Base-by-base conservation (phyloP, 2,329 filamentous ascomycete genomes). In the Microcyclosporella mali region DNA sequence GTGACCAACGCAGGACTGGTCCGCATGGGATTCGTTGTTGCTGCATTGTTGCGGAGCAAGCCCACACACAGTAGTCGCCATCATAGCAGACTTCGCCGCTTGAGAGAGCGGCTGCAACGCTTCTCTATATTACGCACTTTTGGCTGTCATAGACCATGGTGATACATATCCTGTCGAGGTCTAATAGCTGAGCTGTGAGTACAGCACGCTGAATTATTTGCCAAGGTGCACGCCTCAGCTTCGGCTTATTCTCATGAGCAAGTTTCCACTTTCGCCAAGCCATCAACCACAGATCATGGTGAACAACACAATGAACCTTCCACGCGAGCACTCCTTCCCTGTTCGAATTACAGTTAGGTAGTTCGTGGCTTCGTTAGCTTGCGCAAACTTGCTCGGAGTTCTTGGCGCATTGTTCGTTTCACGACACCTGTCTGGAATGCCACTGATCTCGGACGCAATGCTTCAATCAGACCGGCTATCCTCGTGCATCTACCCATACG, bases 301-400 rank as follows among this genome's bases (percentile, higher is more conserved):
- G 4, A 32, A 32, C 4, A 12, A 32, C 12, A 32, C 30, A 12
- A 16, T 4, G 15, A 32, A 4, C 30, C 6, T 32, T 6, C 30
- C 30, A 16, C n/a, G 30, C 12, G 15, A n/a, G 12, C 15, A 14
- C n/a, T 32, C 30, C 15, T n/a, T 16, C n/a, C n/a, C 30, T 32
- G 6, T 32, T 16, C 30, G 30, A 32, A 32, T 12, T 6, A 12
- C 30, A 32, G 30, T 6, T 32, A 32, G 11, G 30, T 12, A 32
- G 6, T 16, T 32, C 30, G 37, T 40, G 38, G 38, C 38, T 33
- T 40, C 11, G 18, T 33, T n/a, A 11, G 27, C 17, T 36, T 34
- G 30, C 46, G 40, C 46, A 46, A 49, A 49, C 43, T 16, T 45
- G 40, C 46, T 43, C 43, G 11, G 11, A 11, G 21, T 38, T 34